These are phyloP conservation scores for Mortierella alpina DNA, from an alignment of 192 early-diverging fungal genomes.

Conservation along the genomic window DNA sequence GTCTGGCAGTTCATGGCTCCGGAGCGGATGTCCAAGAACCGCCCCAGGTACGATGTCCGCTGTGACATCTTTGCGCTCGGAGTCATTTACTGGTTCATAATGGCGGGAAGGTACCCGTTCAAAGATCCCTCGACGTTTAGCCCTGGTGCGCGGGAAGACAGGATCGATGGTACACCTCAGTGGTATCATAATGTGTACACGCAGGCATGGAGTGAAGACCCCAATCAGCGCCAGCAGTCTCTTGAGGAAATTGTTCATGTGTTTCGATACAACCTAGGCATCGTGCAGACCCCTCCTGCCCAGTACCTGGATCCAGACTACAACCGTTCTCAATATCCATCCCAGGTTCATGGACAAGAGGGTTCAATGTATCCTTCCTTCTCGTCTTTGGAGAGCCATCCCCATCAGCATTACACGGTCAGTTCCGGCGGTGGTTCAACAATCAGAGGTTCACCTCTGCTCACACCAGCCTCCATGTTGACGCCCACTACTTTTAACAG, in stretches of 20 bases:
- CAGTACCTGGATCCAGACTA: constrained; percentile 17
- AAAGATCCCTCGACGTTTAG: constrained; percentile 29
- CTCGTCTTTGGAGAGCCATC: constrained; percentile 9
- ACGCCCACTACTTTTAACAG: constrained; percentile 28
- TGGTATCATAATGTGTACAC: constrained; percentile 36
- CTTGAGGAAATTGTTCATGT: constrained; percentile 27
- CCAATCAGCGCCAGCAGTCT: constrained; percentile 29
- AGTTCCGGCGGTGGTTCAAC: constrained; percentile 22
- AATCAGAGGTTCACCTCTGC: constrained; percentile 30
- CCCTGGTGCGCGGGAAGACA: constrained; percentile 28
- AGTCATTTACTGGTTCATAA: constrained; percentile 46
- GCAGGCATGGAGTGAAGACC: constrained; percentile 36
- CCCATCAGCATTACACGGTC: constrained; percentile 1
- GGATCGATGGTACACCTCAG: constrained; percentile 27
- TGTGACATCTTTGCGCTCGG: constrained; percentile 50
- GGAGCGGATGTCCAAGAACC: constrained; percentile 41
- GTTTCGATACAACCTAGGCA: constrained; percentile 36
- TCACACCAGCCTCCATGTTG: constrained; percentile 40
- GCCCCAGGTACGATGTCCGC: constrained; percentile 43
- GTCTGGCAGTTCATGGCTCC: constrained; percentile 53
- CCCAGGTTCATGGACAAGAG: constrained; percentile 9
- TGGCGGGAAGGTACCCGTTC: constrained; percentile 45
- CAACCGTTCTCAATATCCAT: constrained; percentile 14
- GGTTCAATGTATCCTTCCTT: neutral
- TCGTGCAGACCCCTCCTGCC: neutral